phyloP scores from a whole-genome alignment of 768 basidiomycete genomes.

The Termitomyces sp. region DNA sequence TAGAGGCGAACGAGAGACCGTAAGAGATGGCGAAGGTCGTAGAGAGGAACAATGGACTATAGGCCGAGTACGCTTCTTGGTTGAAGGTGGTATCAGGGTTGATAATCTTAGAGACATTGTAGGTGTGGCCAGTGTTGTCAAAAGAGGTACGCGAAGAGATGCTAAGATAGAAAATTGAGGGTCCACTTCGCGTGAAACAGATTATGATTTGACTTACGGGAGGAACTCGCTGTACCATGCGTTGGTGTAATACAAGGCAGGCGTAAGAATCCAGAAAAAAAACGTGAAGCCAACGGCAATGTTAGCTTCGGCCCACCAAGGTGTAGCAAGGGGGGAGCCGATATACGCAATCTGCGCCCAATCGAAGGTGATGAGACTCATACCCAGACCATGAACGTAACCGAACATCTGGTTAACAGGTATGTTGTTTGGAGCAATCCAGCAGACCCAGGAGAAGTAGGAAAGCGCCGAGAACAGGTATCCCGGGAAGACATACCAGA shows the following conservation, averaged over 20 bases:
- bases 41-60: conserved; percentile 61
- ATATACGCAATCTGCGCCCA: conserved; percentile 75
- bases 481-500: conserved; percentile 70
- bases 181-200: neutral
- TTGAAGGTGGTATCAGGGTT: conserved; percentile 51
- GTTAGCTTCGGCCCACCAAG: conserved; percentile 83
- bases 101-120: conserved; percentile 56
- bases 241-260: conserved; percentile 64
- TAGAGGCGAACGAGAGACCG: conserved; percentile 77
- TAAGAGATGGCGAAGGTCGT: conserved; percentile 76
- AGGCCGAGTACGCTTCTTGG: conserved; percentile 44
- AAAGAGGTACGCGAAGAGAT: conserved; percentile 64
- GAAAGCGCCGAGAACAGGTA: conserved; percentile 65
- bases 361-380: conserved; percentile 77
- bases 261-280: conserved; percentile 68
- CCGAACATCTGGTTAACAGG: conserved; percentile 75
- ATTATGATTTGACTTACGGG: conserved; percentile 33
- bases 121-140: conserved; percentile 53
- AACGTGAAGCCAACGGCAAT: conserved; percentile 55
- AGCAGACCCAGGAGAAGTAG: conserved; percentile 54
- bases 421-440: conserved; percentile 68
- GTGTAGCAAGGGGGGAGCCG: conserved; percentile 67
- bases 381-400: conserved; percentile 52
- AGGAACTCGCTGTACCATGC: conserved; percentile 52
- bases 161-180: conserved; percentile 13